phyloP scores from a whole-genome alignment of 2,329 filamentous ascomycete species.

The Penicillium nordicum region DNA sequence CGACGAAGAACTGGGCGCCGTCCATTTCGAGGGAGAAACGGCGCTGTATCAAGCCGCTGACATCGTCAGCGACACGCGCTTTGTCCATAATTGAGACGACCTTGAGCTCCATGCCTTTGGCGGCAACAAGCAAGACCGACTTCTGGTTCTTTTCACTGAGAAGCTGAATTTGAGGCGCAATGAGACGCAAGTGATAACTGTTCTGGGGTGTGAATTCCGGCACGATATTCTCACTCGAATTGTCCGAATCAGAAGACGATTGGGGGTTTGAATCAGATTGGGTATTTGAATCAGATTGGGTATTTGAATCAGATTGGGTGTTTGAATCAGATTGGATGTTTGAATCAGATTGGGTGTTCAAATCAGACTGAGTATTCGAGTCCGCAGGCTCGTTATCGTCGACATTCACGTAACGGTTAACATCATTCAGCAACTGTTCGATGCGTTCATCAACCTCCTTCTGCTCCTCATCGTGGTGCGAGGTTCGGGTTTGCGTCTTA shows the following conservation, averaged over 20 bases:
- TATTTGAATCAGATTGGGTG: constrained; percentile 43
- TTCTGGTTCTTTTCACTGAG: constrained; percentile 98
- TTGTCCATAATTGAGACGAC: constrained; percentile 98
- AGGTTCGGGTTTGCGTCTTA: constrained; percentile 21
- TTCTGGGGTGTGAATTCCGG: constrained; percentile 87
- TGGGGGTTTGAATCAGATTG: constrained; percentile 37
- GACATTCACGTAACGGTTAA: constrained; percentile 73
- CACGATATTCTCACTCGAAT: constrained; percentile 72
- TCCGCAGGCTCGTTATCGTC: constrained; percentile 53
- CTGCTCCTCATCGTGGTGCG: constrained; percentile 55
- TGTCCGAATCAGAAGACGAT: constrained; percentile 34
- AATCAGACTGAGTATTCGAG: constrained; percentile 40
- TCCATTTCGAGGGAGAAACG: constrained; percentile 95
- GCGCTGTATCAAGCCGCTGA: constrained; percentile 91
- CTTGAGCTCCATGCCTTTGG: constrained; percentile 97
- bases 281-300: constrained; percentile 44
- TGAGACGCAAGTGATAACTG: constrained; percentile 89
- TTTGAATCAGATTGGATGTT: constrained; percentile 38
- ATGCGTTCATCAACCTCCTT: constrained; percentile 75
- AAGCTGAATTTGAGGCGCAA: constrained; percentile 95
- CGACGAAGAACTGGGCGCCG: constrained; percentile 96
- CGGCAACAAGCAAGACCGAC: constrained; percentile 91
- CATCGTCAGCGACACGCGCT: constrained; percentile 81
- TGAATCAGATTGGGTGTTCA: constrained; percentile 41
- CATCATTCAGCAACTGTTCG: constrained; percentile 78